Evolutionary conservation across 2,329 filamentous ascomycete species (phyloP).

Genomic region (Hypoxylon sp.): DNA sequence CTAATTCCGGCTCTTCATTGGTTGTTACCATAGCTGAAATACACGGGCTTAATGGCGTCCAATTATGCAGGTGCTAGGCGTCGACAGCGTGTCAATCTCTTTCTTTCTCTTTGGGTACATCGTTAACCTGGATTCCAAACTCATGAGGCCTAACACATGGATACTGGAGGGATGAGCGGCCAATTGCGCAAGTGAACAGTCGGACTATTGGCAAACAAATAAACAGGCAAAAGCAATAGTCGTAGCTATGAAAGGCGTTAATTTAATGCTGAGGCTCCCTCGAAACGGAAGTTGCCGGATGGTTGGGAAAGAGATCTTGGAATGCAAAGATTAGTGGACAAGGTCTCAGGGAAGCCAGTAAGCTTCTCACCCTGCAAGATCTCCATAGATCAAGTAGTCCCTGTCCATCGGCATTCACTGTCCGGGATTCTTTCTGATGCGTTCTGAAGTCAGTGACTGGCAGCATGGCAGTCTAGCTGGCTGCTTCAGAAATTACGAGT

Average conservation of each 20-base stretch:
- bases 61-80: slow-evolving; percentile 5
- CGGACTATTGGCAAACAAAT: slow-evolving; percentile 2
- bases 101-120: slow-evolving; percentile 13
- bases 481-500: not conserved
- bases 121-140: not conserved
- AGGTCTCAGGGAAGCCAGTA: slow-evolving; percentile 1
- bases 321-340: slow-evolving; percentile 6
- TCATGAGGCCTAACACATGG: not conserved
- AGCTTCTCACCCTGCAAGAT: slow-evolving; percentile 12
- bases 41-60: slow-evolving; percentile 12
- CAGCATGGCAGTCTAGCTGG: not conserved
- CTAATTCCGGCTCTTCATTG: slow-evolving; percentile 1
- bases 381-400: slow-evolving; percentile 2
- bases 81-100: slow-evolving; percentile 32
- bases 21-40: not conserved
- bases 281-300: slow-evolving; percentile 16
- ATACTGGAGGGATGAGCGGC: not conserved
- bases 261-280: slow-evolving; percentile 19
- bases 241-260: not conserved
- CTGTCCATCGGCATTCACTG: not conserved
- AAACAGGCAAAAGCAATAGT: not conserved
- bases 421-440: not conserved
- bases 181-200: slow-evolving; percentile 1
- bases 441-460: not conserved
- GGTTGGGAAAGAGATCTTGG: slow-evolving; percentile 23